Base-by-base conservation (phyloP, 2,329 filamentous ascomycete species). In the Hymenoscyphus infarciens region DNA sequence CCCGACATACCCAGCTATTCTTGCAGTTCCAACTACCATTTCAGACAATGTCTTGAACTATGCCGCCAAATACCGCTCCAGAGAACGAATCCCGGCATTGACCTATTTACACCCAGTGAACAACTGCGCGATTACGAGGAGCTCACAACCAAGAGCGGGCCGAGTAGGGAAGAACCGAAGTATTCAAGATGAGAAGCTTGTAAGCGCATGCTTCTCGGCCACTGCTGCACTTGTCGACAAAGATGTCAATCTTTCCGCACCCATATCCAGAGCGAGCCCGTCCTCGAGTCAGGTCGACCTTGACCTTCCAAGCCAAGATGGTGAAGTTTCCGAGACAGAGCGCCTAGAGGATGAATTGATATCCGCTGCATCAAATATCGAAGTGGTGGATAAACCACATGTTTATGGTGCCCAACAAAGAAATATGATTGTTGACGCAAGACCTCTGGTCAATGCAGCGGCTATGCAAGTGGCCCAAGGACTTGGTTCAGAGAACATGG, bases 21-120 rank as follows among this genome's bases (percentile, higher is more conserved):
- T 99, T 27, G 89, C 89, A 11, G 93, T 99, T 19, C 95, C 95
- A 25, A 87, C 88, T 27, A 86, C 85, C 63, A 96, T 99, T 69
- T 98, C 94, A n/a, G 95, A 99, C 76, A 97, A 95, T 72, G 92
- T 94, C 56, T 84, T 99, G 57, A 97, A 97, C 73, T 96, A 99
- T 74, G 95, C 93, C 29, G 90, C 88, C 63, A 85, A 87, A 66
- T 98, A 96, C 77, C 89, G 95, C 59, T 98, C 95, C 0, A 86
- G 93, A 64, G 87, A 89, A 66, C 88, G 95, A 64, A 93, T 99
- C 75, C 95, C 95, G 1, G 90, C 88, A 3, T 79, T 99, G 45
- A 92, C 92, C 25, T 99, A 99, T 75, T 85, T 97, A n/a, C 95
- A 99, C 75, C 91, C 92, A 0, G 82, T 97, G 71, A 99, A 98